Evolutionary conservation across 2,329 filamentous ascomycete species (phyloP).

Genomic region (Sphaerulina musiva): DNA sequence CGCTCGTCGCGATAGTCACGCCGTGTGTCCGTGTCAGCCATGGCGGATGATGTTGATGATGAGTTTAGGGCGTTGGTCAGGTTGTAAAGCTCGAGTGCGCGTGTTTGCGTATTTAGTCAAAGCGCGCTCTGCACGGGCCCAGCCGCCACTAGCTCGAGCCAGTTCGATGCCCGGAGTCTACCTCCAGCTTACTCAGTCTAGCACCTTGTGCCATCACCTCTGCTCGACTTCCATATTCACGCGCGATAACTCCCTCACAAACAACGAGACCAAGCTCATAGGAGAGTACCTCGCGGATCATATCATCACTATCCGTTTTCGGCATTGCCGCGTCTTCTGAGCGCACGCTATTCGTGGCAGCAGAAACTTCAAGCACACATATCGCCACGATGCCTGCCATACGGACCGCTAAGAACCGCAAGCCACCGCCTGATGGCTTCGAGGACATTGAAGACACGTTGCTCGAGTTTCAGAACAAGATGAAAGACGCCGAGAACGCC

Average conservation of each 20-base stretch:
- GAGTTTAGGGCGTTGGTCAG: not conserved
- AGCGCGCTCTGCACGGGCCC: not conserved
- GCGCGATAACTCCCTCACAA: too few species aligned
- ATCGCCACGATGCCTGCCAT: slow-evolving; percentile 62
- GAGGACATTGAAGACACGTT: slow-evolving; percentile 82
- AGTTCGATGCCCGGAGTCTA: too few species aligned
- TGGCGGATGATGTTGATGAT: slow-evolving; percentile 10
- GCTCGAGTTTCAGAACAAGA: slow-evolving; percentile 79
- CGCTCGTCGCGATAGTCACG: slow-evolving; percentile 26
- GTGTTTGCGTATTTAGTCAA: not conserved
- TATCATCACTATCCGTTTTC: too few species aligned
- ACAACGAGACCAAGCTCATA: too few species aligned
- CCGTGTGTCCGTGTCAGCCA: slow-evolving; percentile 31
- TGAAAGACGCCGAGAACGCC: slow-evolving; percentile 92
- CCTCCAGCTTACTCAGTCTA: too few species aligned
- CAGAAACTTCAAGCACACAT: not conserved
- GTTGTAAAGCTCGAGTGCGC: not conserved
- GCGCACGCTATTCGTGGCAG: not conserved
- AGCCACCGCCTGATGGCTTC: slow-evolving; percentile 79
- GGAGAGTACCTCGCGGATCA: too few species aligned
- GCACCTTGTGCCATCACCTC: too few species aligned
- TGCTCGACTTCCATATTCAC: too few species aligned
- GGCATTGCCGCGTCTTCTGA: not conserved
- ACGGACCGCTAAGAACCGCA: slow-evolving; percentile 67
- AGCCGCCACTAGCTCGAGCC: too few species aligned